These are phyloP conservation scores for Calvatia gigantea DNA, from an alignment of 768 basidiomycete species.

Conservation along the genomic window DNA sequence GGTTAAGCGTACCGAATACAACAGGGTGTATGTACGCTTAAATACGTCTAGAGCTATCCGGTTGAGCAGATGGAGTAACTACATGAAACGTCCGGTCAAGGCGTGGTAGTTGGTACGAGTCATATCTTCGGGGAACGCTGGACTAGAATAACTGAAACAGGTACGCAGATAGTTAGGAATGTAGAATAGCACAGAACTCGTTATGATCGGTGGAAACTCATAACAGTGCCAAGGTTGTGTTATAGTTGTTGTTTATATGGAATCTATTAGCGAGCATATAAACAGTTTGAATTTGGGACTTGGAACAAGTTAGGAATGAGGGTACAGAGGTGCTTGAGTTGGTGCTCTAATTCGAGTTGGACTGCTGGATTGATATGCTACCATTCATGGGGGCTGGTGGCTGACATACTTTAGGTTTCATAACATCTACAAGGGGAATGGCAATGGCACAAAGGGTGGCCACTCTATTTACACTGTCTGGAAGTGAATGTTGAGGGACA, in stretches of 20 bases:
- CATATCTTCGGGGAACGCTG: too few relatives aligned
- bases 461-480: constrained; percentile 30
- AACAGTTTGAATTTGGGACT: constrained; percentile 40
- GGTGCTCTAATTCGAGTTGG: constrained; percentile 17
- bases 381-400: constrained; percentile 30
- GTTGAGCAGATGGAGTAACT: too few relatives aligned
- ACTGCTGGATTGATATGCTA: constrained; percentile 27
- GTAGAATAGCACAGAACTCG: too few relatives aligned
- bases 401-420: constrained; percentile 30
- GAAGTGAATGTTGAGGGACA: constrained; percentile 26
- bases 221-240: constrained; percentile 34
- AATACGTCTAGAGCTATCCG: too few relatives aligned
- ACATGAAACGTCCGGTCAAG: too few relatives aligned
- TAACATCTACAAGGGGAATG: constrained; percentile 43
- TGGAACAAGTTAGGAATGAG: constrained; percentile 32
- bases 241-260: constrained; percentile 38
- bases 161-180: too few relatives aligned
- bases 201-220: too few relatives aligned
- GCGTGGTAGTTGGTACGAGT: too few relatives aligned
- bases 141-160: too few relatives aligned
- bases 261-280: too few relatives aligned
- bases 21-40: too few relatives aligned
- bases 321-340: constrained; percentile 20
- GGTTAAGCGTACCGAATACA: too few relatives aligned
- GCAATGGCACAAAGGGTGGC: constrained; percentile 38